Evolutionary conservation across 352 stramenopile species (phyloP).

Genomic region (Globisporangium solare): DNA sequence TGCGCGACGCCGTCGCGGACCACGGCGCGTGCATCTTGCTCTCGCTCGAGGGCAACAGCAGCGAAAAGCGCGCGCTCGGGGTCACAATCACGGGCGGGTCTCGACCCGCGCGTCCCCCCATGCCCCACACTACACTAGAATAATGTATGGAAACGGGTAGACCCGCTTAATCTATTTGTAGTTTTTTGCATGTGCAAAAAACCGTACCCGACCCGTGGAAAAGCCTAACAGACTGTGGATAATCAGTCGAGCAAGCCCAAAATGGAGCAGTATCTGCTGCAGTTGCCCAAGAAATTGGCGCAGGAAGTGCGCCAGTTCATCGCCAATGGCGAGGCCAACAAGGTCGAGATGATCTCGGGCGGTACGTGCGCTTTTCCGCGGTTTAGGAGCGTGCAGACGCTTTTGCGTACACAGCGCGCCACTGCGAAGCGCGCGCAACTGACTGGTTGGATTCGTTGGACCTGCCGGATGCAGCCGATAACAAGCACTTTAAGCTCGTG

Average conservation of each 20-base stretch:
- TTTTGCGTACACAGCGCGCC: no score
- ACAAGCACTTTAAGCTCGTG: slow-evolving; percentile 79
- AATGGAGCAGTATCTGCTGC: slow-evolving; percentile 88
- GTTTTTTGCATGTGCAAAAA: no score
- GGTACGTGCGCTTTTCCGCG: slow-evolving; percentile 27
- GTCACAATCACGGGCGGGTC: slow-evolving; percentile 32
- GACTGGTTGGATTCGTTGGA: background rate
- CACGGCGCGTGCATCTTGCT: slow-evolving; percentile 16
- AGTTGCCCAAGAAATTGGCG: slow-evolving; percentile 78
- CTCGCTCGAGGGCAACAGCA: slow-evolving; percentile 40
- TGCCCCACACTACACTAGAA: background rate
- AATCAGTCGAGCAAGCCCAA: no score
- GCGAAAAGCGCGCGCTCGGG: slow-evolving; percentile 27
- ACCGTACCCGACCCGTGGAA: background rate
- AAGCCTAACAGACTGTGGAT: no score
- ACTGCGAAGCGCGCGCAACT: no score
- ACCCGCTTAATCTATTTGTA: no score
- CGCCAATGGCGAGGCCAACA: slow-evolving; percentile 43
- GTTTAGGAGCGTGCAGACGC: background rate
- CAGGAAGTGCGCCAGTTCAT: slow-evolving; percentile 67
- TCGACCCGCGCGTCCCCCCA: slow-evolving; percentile 1
- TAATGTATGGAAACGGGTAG: no score
- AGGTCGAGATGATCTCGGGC: slow-evolving; percentile 75
- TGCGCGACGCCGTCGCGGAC: slow-evolving; percentile 41
- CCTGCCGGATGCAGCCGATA: slow-evolving; percentile 50